Evolutionary conservation across 805 yeast species (phyloP), one percentile per base, ranked within the genome.

Genomic region (Suhomyces prunicola): DNA sequence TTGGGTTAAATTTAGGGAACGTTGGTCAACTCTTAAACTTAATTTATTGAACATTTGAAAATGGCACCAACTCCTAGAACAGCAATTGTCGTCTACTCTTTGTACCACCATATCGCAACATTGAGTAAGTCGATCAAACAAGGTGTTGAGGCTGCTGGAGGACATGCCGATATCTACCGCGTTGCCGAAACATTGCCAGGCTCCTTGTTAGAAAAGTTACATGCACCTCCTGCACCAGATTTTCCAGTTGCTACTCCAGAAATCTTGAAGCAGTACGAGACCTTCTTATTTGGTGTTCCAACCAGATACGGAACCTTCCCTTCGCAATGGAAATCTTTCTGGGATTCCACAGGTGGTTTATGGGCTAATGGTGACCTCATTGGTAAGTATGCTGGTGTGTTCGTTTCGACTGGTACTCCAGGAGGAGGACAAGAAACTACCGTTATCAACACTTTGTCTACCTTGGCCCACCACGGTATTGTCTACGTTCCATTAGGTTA

Each of bases 71-170:
- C 53, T 40, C 54, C 54, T 24, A 71, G 61, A 59, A 64, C 70
- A 50, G 78, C 78, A 48, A 72, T 74, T 52, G 71, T 73, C 60
- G 68, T 69, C 51, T 90, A 90, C 78, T 86, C 97, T 22, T 75
- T 85, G 42, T 90, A 86, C 73, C 90, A 90, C 56, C 97, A 90
- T 71, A 73, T 89, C 58, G 80, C 80, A 54, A 68, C 76, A 19
- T 66, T 90, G 61, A 93, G 96, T 47, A 78, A 81, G 66, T 79
- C 84, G 39, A 82, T 83, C 58, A 78, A 84, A 63, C 75, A 76
- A 56, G 96, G 96, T 58, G 74, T 88, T 56, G 81, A 80, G 63
- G 68, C 81, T 19, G 85, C 90, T 8, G 96, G 94, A 53, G 74
- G 76, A 23, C 53, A 56, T 13, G 96, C 89, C 17, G 87, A 83